Percentiles rank a stretch among this genome's conserved stretches.
Conservation (phyloP, 75 land plant genomes). For the Azolla pinnata region DNA sequence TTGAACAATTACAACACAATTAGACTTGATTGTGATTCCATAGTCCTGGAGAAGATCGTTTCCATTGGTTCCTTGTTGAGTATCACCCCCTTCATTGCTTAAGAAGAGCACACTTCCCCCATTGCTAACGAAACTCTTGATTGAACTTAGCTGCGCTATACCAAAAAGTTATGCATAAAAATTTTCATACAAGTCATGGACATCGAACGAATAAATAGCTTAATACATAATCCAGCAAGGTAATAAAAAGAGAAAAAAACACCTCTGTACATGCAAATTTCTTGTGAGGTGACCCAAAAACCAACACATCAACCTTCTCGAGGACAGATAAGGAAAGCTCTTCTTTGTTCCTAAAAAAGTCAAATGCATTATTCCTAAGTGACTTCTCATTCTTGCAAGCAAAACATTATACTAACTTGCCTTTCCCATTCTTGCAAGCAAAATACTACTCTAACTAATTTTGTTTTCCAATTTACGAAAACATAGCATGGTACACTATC, state of each 20-base stretch:
- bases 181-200: background rate
- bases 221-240: background rate
- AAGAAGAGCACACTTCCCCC: conserved; percentile 23
- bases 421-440: too few species aligned
- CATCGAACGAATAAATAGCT: background rate
- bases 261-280: conserved; percentile 23
- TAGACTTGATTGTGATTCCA: conserved; percentile 26
- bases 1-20: conserved; percentile 17
- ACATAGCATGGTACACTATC: background rate
- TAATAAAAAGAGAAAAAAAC: background rate
- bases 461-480: background rate
- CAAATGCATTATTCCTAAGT: background rate
- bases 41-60: conserved; percentile 21
- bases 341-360: conserved; percentile 17
- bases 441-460: too few species aligned
- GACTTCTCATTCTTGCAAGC: background rate
- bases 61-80: conserved; percentile 12
- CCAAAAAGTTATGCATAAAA: background rate
- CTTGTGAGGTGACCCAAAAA: conserved; percentile 29
- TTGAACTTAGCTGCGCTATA: conserved; percentile 8
- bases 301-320: conserved; percentile 9
- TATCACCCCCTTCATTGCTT: conserved; percentile 21
- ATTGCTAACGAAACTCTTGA: conserved; percentile 10
- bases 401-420: too few species aligned
- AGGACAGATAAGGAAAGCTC: conserved; percentile 16